Conservation (phyloP, 129 eudicot genomes). For the Erigeron canadensis region DNA sequence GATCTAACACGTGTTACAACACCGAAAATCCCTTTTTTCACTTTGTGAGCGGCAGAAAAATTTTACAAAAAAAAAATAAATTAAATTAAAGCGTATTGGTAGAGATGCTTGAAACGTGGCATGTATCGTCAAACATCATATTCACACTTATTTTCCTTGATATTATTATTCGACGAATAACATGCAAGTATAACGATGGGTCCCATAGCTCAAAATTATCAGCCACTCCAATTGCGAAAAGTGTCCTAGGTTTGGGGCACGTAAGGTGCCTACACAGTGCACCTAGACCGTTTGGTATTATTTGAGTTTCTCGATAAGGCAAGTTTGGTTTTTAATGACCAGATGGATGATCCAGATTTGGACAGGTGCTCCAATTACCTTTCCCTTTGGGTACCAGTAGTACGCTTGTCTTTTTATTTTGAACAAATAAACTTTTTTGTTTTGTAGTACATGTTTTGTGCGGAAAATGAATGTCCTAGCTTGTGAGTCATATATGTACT, state of each 20-base stretch:
- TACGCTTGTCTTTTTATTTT: background rate
- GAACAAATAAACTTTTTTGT: too few species aligned
- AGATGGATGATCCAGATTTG: background rate
- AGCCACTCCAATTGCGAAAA: conserved; percentile 34
- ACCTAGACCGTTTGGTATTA: conserved; percentile 4
- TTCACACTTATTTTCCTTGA: background rate
- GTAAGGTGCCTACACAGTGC: conserved; percentile 19
- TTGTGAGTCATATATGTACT: too few species aligned
- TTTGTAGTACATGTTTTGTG: too few species aligned
- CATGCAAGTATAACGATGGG: conserved; percentile 13
- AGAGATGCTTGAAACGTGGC: conserved; percentile 38
- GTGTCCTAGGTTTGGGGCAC: conserved; percentile 43
- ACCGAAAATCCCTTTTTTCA: conserved; percentile 11
- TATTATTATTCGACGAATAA: conserved; percentile 3
- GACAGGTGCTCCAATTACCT: conserved; percentile 34
- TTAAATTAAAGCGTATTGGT: conserved; percentile 36
- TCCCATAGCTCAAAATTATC: background rate
- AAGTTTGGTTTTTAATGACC: background rate
- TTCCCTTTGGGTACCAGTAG: background rate
- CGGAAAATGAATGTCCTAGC: too few species aligned
- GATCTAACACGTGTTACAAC: conserved; percentile 40
- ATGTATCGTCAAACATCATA: conserved; percentile 25
- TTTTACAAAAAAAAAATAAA: background rate
- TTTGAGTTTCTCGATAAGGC: conserved; percentile 23
- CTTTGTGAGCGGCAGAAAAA: conserved; percentile 10